These are phyloP conservation scores for Tylopilus plumbeoviolaceoides DNA, from an alignment of 768 basidiomycete species.

Conservation along the genomic window DNA sequence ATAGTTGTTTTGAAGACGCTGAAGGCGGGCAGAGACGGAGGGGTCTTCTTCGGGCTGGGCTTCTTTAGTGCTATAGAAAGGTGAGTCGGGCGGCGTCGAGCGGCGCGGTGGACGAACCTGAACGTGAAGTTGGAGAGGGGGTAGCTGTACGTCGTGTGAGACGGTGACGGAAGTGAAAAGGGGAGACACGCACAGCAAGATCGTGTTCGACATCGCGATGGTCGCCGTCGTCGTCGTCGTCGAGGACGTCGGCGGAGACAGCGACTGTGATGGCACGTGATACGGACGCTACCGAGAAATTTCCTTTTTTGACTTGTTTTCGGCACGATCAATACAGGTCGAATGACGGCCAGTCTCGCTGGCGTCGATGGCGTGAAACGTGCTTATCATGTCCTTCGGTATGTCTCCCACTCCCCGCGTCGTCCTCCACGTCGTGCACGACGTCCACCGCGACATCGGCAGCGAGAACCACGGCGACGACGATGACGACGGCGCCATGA, in stretches of 20 bases:
- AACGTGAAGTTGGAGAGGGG: slow-evolving; percentile 91
- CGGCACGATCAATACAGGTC: background rate
- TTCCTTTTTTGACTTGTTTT: slow-evolving; percentile 1
- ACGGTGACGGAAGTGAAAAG: background rate
- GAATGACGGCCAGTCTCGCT: background rate
- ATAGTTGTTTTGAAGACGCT: slow-evolving; percentile 94
- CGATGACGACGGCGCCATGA: slow-evolving; percentile 13
- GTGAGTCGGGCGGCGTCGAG: slow-evolving; percentile 8
- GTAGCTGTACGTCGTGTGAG: slow-evolving; percentile 44
- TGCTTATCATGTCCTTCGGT: slow-evolving; percentile 10
- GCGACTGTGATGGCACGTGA: slow-evolving; percentile 14
- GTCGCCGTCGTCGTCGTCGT: slow-evolving; percentile 22
- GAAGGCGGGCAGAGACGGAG: slow-evolving; percentile 89
- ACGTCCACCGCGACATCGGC: background rate
- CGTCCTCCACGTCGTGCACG: background rate
- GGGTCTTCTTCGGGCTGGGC: slow-evolving; percentile 97
- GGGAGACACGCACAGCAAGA: slow-evolving; percentile 38
- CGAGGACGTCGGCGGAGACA: slow-evolving; percentile 10
- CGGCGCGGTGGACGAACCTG: slow-evolving; percentile 44
- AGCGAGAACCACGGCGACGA: slow-evolving; percentile 4
- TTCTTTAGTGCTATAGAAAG: slow-evolving; percentile 74
- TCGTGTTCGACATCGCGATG: slow-evolving; percentile 47
- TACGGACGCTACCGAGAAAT: background rate
- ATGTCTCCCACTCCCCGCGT: background rate
- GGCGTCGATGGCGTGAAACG: slow-evolving; percentile 3